Base-by-base conservation (phyloP, 768 basidiomycete genomes). In the Leccinum ochraceum region DNA sequence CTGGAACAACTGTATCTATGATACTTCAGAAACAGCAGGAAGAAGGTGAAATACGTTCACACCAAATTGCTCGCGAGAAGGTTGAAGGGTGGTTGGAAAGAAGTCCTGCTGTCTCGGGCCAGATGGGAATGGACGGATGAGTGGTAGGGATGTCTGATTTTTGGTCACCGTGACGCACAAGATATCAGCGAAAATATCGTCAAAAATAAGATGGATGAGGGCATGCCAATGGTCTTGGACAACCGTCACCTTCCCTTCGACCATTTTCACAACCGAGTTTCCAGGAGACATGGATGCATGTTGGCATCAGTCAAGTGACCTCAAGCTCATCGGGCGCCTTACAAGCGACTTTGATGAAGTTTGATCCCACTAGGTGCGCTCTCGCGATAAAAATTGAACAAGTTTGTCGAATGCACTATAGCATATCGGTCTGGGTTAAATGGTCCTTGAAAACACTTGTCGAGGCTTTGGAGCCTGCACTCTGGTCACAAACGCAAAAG, bases 1-100 rank as follows among this genome's bases (percentile, higher is more conserved):
- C 98, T 79, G 39, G 17, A 39, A n/a, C 39, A 42, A 42, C 39
- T 42, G 9, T n/a, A 42, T 3, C 39, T 17, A n/a, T 3, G 3
- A 42, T 42, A 9, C 17, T 17, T 9, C 39, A 42, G 39, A 17
- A 42, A n/a, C 39, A n/a, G 39, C 17, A 4, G 11, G 39, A 42
- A n/a, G 39, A 42, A n/a, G 17, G 8, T n/a, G 8, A 42, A n/a
- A n/a, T 9, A n/a, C 39, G 17, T 9, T 42, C 39, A n/a, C 8
- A 8, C 16, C 39, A 42, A 42, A 42, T 42, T 17, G 7, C 39
- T 42, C 4, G 1, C n/a, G n/a, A 44, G 8, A 44, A 44, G n/a
- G 42, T 42, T n/a, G 17, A n/a, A 42, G 42, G 42, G 7, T 42
- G 42, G 42, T 42, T 42, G 42, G 4, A 17, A 17, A n/a, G 17